Base-by-base conservation (phyloP, 2,329 filamentous ascomycete genomes). In the Colletotrichum falcatum region DNA sequence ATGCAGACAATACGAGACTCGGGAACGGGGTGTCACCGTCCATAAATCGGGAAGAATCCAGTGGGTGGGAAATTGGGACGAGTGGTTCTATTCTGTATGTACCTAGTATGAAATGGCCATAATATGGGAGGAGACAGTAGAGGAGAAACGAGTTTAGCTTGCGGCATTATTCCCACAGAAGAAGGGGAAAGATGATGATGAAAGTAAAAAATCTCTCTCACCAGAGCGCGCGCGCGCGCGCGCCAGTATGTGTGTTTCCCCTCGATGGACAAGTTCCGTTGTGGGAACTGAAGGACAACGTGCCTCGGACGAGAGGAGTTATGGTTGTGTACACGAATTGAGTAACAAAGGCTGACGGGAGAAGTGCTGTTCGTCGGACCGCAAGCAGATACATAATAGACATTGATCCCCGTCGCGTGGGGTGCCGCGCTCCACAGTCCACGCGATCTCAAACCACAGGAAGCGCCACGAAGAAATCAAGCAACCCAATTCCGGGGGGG, bases 251-350 rank as follows among this genome's bases (percentile, higher is more conserved):
- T 33, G 28, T 28, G 30, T 35, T 3, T 33, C 46, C 18, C 18
- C 26, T 37, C 20, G n/a, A 44, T 53, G 58, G 67, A 54, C 67
- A 70, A 54, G 67, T 70, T 70, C 67, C 64, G 67, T 59, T 67
- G 67, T 67, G 64, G 64, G 64, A 65, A 59, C 53, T 53, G n/a
- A 46, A 51, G 16, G 18, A n/a, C 7, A 44, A 39, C 28, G 30
- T 35, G 42, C 44, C 20, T 14, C 5, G 23, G 18, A 18, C 23
- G 58, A 35, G 42, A 46, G 28, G 54, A 65, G 46, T 61, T 53
- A 46, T 53, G 46, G 46, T 53, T 61, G 46, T 61, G 59, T 61
- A 46, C 37, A 53, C 42, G 60, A 70, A 66, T 67, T 69, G 69
- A 33, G 59, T 71, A 71, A 71, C 67, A 48, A 54, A 51, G 51